These are phyloP conservation scores for Penicillium cinerascens DNA, from an alignment of 495 filamentous ascomycete species.

Conservation along the genomic window DNA sequence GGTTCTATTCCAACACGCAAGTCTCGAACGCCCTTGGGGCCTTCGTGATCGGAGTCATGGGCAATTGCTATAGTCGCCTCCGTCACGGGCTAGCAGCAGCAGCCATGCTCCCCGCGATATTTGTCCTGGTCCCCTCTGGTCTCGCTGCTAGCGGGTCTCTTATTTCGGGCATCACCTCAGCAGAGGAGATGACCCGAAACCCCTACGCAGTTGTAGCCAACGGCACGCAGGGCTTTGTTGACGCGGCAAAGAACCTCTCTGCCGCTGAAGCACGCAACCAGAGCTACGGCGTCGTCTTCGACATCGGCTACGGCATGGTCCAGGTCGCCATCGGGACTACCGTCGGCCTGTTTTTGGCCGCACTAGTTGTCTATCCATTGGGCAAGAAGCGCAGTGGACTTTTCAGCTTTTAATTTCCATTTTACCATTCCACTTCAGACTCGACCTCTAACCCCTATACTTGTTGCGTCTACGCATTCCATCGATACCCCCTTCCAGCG, in stretches of 20 bases:
- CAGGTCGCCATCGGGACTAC: conserved; percentile 92
- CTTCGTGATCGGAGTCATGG: conserved; percentile 78
- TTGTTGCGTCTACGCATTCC: background rate
- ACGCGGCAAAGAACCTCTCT: conserved; percentile 39
- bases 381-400: conserved; percentile 87
- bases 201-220: conserved; percentile 46
- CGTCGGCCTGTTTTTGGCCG: conserved; percentile 83
- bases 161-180: conserved; percentile 78
- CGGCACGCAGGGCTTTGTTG: conserved; percentile 47
- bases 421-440: background rate
- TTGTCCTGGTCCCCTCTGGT: conserved; percentile 89
- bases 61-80: conserved; percentile 83
- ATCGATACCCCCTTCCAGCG: background rate
- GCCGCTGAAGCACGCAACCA: conserved; percentile 18
- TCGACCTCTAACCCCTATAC: background rate
- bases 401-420: conserved; percentile 68
- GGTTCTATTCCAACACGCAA: conserved; percentile 73
- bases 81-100: conserved; percentile 82
- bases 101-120: conserved; percentile 87
- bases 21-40: conserved; percentile 79
- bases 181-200: conserved; percentile 66
- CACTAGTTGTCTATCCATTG: conserved; percentile 83
- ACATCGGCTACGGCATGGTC: conserved; percentile 82
- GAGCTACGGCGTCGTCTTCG: conserved; percentile 62
- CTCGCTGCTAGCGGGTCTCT: conserved; percentile 81